These are phyloP conservation scores for Phalaenopsis aphrodite DNA, from an alignment of 106 monocot species.

Conservation along the genomic window DNA sequence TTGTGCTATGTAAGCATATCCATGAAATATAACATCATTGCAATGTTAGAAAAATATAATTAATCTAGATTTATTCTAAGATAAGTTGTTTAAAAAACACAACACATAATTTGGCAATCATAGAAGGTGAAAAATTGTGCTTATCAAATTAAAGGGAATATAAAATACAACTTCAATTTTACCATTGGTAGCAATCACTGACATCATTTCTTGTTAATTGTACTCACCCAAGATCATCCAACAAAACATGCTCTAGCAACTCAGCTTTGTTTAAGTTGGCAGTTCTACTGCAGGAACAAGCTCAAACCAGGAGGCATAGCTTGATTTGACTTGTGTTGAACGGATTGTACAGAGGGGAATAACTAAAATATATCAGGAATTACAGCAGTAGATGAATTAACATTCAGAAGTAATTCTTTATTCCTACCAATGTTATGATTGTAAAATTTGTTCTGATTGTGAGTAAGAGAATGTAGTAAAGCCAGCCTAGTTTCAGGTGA, in stretches of 20 bases:
- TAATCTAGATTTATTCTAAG: background rate
- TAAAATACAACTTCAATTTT: background rate
- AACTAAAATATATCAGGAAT: background rate
- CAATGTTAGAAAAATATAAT: background rate
- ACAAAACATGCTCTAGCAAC: background rate
- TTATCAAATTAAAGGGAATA: background rate
- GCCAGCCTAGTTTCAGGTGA: background rate
- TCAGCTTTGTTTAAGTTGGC: background rate
- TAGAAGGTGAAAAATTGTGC: too few relatives aligned
- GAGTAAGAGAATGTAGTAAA: background rate
- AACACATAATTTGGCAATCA: background rate
- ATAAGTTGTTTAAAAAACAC: background rate
- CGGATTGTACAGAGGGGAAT: background rate
- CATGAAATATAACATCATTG: background rate
- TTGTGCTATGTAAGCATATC: background rate
- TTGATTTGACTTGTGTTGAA: background rate
- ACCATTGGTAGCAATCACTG: background rate
- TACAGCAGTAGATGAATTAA: background rate
- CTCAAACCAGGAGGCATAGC: background rate
- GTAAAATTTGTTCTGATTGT: background rate
- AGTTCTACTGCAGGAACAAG: background rate
- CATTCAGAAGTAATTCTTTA: background rate
- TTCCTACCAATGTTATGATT: background rate
- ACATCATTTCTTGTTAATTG: background rate
- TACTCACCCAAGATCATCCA: background rate